A percentile compares a stretch with the other conserved stretches of the same genome.
Evolutionary conservation across 2,329 filamentous ascomycete genomes (phyloP).

Genomic region (Blumeria graminis): DNA sequence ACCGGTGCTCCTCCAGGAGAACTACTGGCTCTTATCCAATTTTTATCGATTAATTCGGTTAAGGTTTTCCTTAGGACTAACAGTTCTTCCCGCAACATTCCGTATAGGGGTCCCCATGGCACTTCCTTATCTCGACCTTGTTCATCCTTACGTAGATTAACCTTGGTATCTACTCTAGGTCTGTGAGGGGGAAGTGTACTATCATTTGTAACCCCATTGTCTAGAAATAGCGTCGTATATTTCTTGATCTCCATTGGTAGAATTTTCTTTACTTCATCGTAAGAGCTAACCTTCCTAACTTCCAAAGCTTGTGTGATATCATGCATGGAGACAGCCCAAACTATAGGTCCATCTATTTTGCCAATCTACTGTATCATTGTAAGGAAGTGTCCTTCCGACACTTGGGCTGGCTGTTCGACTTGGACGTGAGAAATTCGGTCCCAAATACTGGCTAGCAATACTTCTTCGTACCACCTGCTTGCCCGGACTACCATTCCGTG

Average conservation of each 20-base stretch:
- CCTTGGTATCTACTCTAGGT: background rate
- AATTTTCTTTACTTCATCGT: background rate
- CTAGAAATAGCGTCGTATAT: background rate
- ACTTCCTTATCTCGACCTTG: background rate
- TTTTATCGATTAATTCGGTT: background rate
- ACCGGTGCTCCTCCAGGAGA: background rate
- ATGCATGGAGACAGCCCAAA: background rate
- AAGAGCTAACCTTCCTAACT: background rate
- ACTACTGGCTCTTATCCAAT: background rate
- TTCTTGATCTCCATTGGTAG: background rate
- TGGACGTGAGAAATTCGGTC: background rate
- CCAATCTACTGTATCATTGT: background rate
- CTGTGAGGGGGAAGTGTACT: background rate
- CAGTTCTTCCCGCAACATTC: background rate
- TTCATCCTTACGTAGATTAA: background rate
- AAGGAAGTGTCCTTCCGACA: background rate
- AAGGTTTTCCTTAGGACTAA: background rate
- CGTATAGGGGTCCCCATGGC: background rate
- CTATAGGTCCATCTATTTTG: background rate
- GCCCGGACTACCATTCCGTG: background rate
- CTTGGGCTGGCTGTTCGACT: background rate
- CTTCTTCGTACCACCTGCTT: background rate
- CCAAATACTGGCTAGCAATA: background rate
- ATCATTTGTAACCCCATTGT: background rate
- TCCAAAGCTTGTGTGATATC: background rate